Base-by-base conservation (phyloP, 352 stramenopile species). In the Phytophthora hybrid region DNA sequence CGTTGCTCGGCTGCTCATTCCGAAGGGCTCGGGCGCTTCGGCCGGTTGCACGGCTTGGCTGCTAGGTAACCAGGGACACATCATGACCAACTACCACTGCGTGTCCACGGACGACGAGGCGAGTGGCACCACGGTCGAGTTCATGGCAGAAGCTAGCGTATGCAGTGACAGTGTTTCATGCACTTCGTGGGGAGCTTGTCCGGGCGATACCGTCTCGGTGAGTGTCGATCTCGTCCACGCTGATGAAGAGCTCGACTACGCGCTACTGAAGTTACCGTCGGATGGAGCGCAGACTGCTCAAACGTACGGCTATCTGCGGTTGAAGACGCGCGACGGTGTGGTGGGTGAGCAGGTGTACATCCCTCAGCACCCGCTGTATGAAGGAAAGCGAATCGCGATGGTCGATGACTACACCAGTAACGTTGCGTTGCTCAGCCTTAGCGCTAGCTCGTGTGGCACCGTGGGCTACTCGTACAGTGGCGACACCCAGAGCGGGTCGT, bases 81-180 rank as follows among this genome's bases (percentile, higher is more conserved):
- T 94, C 54, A 73, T 94, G 52, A 94, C 87, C 11, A 94, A 94
- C 68, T 78, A 91, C 61, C 87, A 94, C 70, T 93, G 87, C 74
- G 74, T 92, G n/a, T 73, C 80, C 26, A 76, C 69, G 1, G 66
- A 80, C 13, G 58, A 53, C 13, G 80, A 93, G 16, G 85, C 87
- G 0, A 55, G 44, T 2, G 59, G 49, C 19, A 84, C 79, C 9
- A 88, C 73, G 0, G 79, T 92, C 23, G 84, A 94, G 69, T 93
- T 94, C 66, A 83, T 90, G 74, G 85, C 84, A 5, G 77, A 92
- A 59, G 81, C 72, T 0, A 21, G 19, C 13, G 65, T 61, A 3
- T 93, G 85, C 59, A 77, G 61, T 11, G 68, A 73, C 19, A 81
- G 55, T 34, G 63, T 72, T 1, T 69, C 81, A 44, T 91, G 84